Conservation (phyloP, 2,329 filamentous ascomycete genomes). For the Drechslerella stenobrocha region DNA sequence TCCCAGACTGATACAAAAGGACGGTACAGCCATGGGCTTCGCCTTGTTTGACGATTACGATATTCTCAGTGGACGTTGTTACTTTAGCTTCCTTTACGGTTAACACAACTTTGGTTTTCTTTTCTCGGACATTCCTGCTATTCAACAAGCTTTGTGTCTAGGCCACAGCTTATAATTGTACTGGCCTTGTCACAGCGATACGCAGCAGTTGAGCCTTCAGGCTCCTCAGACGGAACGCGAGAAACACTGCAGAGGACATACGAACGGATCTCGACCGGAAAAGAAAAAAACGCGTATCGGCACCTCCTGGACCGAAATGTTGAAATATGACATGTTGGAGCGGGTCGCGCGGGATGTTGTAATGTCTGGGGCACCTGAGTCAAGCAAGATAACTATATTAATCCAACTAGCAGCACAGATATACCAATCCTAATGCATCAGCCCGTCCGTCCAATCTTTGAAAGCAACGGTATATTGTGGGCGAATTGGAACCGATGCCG, state of each 20-base stretch:
- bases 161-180: not conserved
- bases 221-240: too few relatives aligned
- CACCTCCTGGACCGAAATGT: not conserved
- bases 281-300: not conserved
- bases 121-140: too few relatives aligned
- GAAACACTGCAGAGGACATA: not conserved
- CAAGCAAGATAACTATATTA: not conserved
- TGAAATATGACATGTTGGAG: not conserved
- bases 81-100: too few relatives aligned
- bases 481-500: constrained; percentile 4
- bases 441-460: not conserved
- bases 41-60: not conserved
- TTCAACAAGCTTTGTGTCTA: not conserved
- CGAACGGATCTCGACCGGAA: not conserved
- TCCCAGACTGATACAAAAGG: constrained; percentile 8
- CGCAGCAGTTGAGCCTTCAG: too few relatives aligned
- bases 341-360: constrained; percentile 5
- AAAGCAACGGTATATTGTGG: not conserved
- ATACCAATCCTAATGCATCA: not conserved
- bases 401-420: not conserved
- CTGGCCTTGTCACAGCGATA: not conserved
- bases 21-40: constrained; percentile 4
- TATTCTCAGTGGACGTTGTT: not conserved
- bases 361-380: not conserved
- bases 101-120: too few relatives aligned